phyloP scores from a whole-genome alignment of 495 filamentous ascomycete genomes.

The Neurospora sp. region DNA sequence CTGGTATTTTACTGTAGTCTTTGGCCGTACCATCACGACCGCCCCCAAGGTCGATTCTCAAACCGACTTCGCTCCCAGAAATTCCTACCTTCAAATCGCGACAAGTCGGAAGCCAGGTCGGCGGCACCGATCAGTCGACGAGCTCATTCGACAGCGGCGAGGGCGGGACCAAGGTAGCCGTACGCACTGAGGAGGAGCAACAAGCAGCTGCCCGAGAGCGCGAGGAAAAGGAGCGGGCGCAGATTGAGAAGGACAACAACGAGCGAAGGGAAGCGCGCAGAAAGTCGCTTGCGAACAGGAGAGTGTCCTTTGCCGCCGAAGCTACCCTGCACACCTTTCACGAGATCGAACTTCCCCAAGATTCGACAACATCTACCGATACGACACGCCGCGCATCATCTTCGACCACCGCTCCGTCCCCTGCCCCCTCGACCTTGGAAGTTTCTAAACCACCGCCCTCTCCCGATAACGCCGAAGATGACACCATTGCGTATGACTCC shows the following conservation, averaged over 20 bases:
- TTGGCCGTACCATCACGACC: conserved; percentile 33
- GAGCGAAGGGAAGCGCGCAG: conserved; percentile 74
- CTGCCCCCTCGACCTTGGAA: conserved; percentile 26
- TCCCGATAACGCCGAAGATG: conserved; percentile 53
- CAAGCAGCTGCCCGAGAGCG: conserved; percentile 63
- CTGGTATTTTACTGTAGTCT: conserved; percentile 25
- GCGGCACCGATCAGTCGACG: conserved; percentile 31
- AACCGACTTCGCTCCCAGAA: conserved; percentile 61
- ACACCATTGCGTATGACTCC: conserved; percentile 60
- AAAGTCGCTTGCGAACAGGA: conserved; percentile 85
- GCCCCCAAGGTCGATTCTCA: conserved; percentile 68
- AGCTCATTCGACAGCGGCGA: conserved; percentile 43
- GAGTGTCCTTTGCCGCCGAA: conserved; percentile 95
- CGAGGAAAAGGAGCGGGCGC: conserved; percentile 57
- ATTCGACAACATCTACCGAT: conserved; percentile 76
- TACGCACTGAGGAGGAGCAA: conserved; percentile 68
- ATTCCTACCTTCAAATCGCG: conserved; percentile 40
- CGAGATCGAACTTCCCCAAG: conserved; percentile 79
- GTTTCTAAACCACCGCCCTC: conserved; percentile 55
- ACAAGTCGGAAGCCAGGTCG: conserved; percentile 17
- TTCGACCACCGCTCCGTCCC: conserved; percentile 39
- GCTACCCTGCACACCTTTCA: conserved; percentile 97
- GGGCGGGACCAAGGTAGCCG: conserved; percentile 34
- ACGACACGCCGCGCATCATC: conserved; percentile 59
- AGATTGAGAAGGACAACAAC: conserved; percentile 57